Evolutionary conservation across 2,329 filamentous ascomycete genomes (phyloP), one percentile per base, ranked within the genome.

Genomic region (Aspergillus ochraceus): DNA sequence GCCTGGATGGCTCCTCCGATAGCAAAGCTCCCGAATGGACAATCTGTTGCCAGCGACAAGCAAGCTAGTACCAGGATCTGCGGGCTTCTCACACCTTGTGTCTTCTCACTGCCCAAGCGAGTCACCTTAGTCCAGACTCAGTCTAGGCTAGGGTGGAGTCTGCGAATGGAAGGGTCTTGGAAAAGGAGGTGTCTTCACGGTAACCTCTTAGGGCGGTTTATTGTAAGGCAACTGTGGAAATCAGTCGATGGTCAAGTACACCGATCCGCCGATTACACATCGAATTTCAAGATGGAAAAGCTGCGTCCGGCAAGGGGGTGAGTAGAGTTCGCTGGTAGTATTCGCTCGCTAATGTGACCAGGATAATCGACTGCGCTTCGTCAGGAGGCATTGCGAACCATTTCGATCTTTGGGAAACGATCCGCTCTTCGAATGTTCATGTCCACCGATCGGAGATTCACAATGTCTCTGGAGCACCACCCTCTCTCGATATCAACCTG

Each of bases 301-400:
- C 60, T 71, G 51, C 66, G 64, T 2, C 68, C 69, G 9, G 42
- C 36, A 19, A 42, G 36, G 17, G 36, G 36, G 36, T 42, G 17
- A 9, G 36, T n/a, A n/a, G 26, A 9, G 2, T 6, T n/a, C 17
- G 4, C 17, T n/a, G 4, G 5, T n/a, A n/a, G 4, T 6, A n/a
- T 6, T 6, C 14, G 5, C 36, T 42, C 36, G 36, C 36, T 42
- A 42, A 42, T n/a, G 32, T 8, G 36, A 2, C 49, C 2, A 71
- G 69, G 46, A 58, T 66, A 14, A 58, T 67, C 9, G 66, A 65
- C 2, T 69, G 68, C 47, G 62, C 58, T 12, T 64, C 64, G 1
- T 53, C 61, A 10, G 60, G 67, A 20, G 68, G 68, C 0, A 70
- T 70, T 19, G 66, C 67, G 10, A 70, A 71, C 47, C 68, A 70